Evolutionary conservation across 2,329 filamentous ascomycete genomes (phyloP).

Genomic region (Aspergillus caelatus): DNA sequence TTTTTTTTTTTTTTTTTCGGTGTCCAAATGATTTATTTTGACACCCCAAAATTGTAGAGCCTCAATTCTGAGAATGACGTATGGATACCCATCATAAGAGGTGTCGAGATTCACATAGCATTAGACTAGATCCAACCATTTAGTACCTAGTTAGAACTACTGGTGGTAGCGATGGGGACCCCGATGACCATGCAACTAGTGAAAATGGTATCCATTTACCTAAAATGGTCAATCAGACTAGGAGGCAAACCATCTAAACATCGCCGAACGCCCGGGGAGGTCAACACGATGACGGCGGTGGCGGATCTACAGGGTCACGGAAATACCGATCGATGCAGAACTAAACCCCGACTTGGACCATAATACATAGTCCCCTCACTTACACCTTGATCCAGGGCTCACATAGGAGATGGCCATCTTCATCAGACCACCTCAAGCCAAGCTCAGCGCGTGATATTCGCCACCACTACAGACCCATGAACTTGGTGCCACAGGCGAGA

Average conservation of each 20-base stretch:
- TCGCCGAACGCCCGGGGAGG: not conserved
- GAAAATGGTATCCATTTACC: not conserved
- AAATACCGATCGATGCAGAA: not conserved
- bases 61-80: not conserved
- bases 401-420: not conserved
- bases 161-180: not conserved
- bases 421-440: not conserved
- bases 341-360: not conserved
- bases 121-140: not conserved
- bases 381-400: not conserved
- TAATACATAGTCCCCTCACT: not conserved
- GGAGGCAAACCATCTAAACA: not conserved
- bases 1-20: not conserved
- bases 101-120: not conserved
- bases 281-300: not conserved
- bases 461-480: not conserved
- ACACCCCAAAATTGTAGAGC: not conserved
- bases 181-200: not conserved
- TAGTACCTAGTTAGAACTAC: not conserved
- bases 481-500: not conserved
- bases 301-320: not conserved
- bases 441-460: not conserved
- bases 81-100: not conserved
- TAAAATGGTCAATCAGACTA: not conserved
- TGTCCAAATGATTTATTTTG: too few species aligned